These are phyloP conservation scores for Sonneratia caseolaris DNA, from an alignment of 345 rosid genomes.

Conservation along the genomic window DNA sequence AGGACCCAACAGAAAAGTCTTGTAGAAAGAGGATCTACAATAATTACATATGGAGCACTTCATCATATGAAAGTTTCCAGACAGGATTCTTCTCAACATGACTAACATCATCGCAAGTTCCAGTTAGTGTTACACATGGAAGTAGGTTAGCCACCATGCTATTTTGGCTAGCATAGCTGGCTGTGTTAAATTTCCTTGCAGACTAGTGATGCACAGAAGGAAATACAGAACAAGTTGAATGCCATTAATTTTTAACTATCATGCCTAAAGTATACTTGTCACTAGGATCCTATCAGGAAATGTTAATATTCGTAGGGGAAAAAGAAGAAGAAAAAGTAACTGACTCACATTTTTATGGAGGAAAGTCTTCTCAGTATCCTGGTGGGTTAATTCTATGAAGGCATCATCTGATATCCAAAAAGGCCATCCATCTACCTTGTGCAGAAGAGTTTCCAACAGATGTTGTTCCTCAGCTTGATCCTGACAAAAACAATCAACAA, in stretches of 20 bases:
- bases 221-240: not conserved
- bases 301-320: not conserved
- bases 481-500: constrained; percentile 46
- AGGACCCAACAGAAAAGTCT: not conserved
- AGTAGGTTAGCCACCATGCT: not conserved
- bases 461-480: constrained; percentile 50
- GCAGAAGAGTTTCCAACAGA: constrained; percentile 52
- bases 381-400: constrained; percentile 11
- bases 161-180: not conserved
- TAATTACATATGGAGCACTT: not conserved
- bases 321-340: not conserved
- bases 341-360: constrained; percentile 27
- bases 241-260: not conserved
- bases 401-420: constrained; percentile 50
- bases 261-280: not conserved
- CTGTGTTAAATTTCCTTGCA: not conserved
- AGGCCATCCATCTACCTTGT: constrained; percentile 67
- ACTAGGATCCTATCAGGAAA: not conserved
- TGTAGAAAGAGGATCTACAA: not conserved
- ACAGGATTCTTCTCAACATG: not conserved
- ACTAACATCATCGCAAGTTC: not conserved
- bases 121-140: not conserved
- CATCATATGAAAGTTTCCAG: not conserved
- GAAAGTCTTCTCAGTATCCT: constrained; percentile 9
- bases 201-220: not conserved